Base-by-base conservation (phyloP, 2,329 filamentous ascomycete genomes). In the Talaromyces sp. region DNA sequence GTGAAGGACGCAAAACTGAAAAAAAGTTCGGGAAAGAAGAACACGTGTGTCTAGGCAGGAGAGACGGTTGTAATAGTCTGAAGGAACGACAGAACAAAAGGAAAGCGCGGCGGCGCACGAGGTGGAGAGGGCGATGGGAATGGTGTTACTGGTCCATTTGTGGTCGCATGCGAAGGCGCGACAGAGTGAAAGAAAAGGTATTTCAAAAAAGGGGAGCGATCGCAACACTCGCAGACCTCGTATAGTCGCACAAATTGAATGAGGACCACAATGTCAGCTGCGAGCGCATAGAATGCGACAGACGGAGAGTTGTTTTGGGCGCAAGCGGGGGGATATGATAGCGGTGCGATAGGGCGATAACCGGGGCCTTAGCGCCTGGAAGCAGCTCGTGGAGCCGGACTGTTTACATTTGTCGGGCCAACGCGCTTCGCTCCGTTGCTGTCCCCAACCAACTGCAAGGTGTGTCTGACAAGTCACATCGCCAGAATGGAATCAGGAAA, bases 331-430 rank as follows among this genome's bases (percentile, higher is more conserved):
- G 60, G 49, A 51, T 52, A 50, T 52, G 55, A 56, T 61, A 60
- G 46, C 51, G 46, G 36, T 37, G 52, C 61, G 61, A 64, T 63
- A 63, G 57, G 58, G 54, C 57, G 60, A 58, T 61, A 57, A 51
- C 49, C 52, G 49, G 44, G 56, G 55, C 49, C 57, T 56, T 59
- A 59, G 59, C 59, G 58, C 48, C 52, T 47, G 29, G 35, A 47
- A 36, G 49, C 33, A 22, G 49, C 53, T 55, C 53, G 10, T 49
- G 42, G 49, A 30, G 46, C 42, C 30, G 46, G 24, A 27, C 24
- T 55, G 49, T 60, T 63, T 63, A 58, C 42, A 44, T 60, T 60
- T 60, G 58, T 54, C 58, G 42, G 58, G 58, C 51, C 58, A 60
- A 60, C 58, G 57, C 55, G 57, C 30, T 43, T 44, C 50, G n/a